phyloP scores from a whole-genome alignment of 192 early-diverging fungal species.

The Chytriomyces confervae region DNA sequence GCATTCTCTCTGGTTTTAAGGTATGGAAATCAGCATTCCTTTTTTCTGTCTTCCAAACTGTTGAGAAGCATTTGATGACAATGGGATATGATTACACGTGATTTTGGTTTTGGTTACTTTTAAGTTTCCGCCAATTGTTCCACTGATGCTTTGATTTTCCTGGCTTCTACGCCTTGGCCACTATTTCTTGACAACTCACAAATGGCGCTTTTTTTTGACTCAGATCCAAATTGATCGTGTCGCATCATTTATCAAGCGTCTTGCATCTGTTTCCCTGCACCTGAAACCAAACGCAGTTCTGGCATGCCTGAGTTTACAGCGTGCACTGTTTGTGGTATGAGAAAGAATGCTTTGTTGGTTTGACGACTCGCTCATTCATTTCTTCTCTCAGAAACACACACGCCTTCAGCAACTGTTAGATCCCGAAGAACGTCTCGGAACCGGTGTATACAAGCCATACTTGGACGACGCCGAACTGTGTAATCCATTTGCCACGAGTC shows the following conservation, averaged over 20 bases:
- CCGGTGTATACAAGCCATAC: constrained; percentile 79
- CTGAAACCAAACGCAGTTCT: constrained; percentile 77
- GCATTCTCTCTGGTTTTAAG: too few species aligned
- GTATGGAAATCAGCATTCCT: too few species aligned
- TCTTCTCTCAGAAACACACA: constrained; percentile 65
- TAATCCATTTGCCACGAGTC: constrained; percentile 90
- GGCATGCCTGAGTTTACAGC: constrained; percentile 69
- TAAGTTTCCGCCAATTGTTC: constrained; percentile 26
- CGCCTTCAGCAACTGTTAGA: constrained; percentile 67
- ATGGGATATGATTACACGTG: not conserved
- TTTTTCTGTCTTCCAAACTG: too few species aligned
- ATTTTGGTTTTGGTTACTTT: constrained; percentile 16
- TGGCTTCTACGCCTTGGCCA: too few species aligned
- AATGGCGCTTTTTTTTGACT: not conserved
- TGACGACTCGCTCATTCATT: constrained; percentile 49
- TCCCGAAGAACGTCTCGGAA: constrained; percentile 70
- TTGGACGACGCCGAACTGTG: constrained; percentile 93
- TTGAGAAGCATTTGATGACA: not conserved
- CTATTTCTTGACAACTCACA: not conserved
- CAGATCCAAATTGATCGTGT: constrained; percentile 80
- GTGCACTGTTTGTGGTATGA: constrained; percentile 65
- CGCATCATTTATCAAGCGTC: constrained; percentile 89
- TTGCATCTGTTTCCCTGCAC: constrained; percentile 72
- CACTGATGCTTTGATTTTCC: not conserved
- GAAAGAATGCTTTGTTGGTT: not conserved